Percentiles rank a stretch among this genome's conserved stretches.
Evolutionary conservation across 306 rosid genomes (phyloP).

Genomic region (Medicago lupulina): DNA sequence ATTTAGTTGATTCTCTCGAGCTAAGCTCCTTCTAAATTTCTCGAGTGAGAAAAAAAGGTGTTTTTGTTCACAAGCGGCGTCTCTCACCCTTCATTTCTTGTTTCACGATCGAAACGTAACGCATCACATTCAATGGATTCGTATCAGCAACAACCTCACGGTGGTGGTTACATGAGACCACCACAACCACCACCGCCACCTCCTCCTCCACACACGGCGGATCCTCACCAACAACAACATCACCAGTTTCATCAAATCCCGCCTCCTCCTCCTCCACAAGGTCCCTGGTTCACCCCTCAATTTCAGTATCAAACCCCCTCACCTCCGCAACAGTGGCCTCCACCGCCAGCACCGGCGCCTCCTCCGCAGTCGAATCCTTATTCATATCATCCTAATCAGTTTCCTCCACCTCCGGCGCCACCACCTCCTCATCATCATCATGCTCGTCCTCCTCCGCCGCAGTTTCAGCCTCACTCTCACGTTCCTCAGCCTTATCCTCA

Average conservation of each 20-base stretch:
- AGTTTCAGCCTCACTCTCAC: conserved; percentile 68
- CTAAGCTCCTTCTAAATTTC: too few species aligned
- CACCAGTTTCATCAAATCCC: conserved; percentile 57
- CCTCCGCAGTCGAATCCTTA: conserved; percentile 63
- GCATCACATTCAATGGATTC: conserved; percentile 62
- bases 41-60: not conserved
- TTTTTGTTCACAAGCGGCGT: conserved; percentile 18
- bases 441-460: conserved; percentile 53
- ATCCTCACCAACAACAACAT: conserved; percentile 70
- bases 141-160: conserved; percentile 71
- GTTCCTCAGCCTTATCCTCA: conserved; percentile 71
- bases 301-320: conserved; percentile 81
- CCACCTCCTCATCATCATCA: conserved; percentile 44
- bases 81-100: conserved; percentile 17
- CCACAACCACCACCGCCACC: conserved; percentile 62
- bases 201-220: conserved; percentile 57
- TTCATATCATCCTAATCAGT: conserved; percentile 62
- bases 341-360: conserved; percentile 54
- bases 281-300: conserved; percentile 73
- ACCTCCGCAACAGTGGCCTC: conserved; percentile 80
- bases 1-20: too few species aligned
- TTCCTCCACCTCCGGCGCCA: conserved; percentile 61
- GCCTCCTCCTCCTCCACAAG: conserved; percentile 64
- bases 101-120: conserved; percentile 34
- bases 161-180: conserved; percentile 60